Evolutionary conservation across 148 eudicot species (phyloP).

Genomic region (Rhododendron ferrugineum): DNA sequence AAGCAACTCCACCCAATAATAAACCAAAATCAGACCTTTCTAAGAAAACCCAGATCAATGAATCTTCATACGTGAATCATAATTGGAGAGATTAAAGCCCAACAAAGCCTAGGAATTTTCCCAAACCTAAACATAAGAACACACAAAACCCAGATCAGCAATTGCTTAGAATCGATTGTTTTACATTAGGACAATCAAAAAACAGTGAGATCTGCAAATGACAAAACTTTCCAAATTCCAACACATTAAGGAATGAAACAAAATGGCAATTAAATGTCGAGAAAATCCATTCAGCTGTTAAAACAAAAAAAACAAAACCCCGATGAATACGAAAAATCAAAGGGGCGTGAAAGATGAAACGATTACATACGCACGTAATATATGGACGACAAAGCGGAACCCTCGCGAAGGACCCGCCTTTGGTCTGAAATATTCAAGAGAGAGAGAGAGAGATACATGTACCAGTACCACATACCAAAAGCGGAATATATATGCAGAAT

Average conservation of each 20-base stretch:
- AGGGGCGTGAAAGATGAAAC: not conserved
- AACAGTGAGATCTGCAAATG: not conserved
- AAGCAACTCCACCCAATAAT: not conserved
- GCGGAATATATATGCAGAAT: not conserved
- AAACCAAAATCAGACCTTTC: not conserved
- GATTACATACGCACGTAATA: not conserved
- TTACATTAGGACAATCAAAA: not conserved
- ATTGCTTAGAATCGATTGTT: not conserved
- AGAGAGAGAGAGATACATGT: not conserved
- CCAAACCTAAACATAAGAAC: conserved; percentile 5
- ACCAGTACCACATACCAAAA: not conserved
- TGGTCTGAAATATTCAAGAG: conserved; percentile 7
- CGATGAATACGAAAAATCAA: not conserved
- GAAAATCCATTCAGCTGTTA: not conserved
- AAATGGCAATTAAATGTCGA: not conserved
- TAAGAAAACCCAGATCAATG: not conserved
- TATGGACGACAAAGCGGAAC: not conserved
- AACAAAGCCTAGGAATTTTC: not conserved
- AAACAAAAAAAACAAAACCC: not conserved
- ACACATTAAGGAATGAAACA: not conserved
- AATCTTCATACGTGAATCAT: not conserved
- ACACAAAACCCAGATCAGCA: not conserved
- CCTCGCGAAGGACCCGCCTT: conserved; percentile 14
- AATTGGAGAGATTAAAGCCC: not conserved
- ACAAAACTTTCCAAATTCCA: not conserved